Evolutionary conservation across 208 protist genomes (phyloP).

Genomic region (Wallacemonas sp.): DNA sequence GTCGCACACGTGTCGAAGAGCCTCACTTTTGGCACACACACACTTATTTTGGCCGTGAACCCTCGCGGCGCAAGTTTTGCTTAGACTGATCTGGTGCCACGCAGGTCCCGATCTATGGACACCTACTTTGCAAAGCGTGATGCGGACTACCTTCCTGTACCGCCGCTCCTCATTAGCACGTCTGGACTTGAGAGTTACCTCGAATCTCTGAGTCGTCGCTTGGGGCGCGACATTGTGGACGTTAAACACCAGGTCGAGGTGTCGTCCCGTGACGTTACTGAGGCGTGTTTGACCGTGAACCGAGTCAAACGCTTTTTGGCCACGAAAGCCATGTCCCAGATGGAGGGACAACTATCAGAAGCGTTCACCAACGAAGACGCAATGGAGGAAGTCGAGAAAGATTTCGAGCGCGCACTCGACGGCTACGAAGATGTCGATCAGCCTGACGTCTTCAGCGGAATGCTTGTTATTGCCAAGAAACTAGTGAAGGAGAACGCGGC

Average conservation of each 20-base stretch:
- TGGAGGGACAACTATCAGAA: conserved; percentile 21
- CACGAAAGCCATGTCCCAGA: conserved; percentile 18
- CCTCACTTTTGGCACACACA: too few relatives aligned
- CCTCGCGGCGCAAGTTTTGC: too few relatives aligned
- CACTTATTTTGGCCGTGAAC: too few relatives aligned
- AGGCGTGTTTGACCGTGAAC: conserved; percentile 10
- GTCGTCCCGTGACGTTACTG: conserved; percentile 15
- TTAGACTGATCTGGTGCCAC: too few relatives aligned
- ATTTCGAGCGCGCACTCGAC: conserved; percentile 6
- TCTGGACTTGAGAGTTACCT: conserved; percentile 48
- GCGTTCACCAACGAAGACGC: conserved; percentile 5
- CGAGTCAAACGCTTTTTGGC: conserved; percentile 32
- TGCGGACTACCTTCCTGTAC: conserved; percentile 28
- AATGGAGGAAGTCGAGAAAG: neutral
- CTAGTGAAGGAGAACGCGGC: conserved; percentile 17
- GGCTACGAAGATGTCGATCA: neutral
- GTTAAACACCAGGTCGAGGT: conserved; percentile 18
- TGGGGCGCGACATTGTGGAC: conserved; percentile 24
- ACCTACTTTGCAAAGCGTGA: conserved; percentile 13
- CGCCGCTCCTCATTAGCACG: conserved; percentile 36
- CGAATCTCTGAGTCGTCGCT: conserved; percentile 26
- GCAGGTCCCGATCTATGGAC: too few relatives aligned
- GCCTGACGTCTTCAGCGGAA: conserved; percentile 12
- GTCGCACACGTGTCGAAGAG: too few relatives aligned
- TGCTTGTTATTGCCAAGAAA: conserved; percentile 20